Base-by-base conservation (phyloP, 768 basidiomycete species). In the Psilocybe azurescens region DNA sequence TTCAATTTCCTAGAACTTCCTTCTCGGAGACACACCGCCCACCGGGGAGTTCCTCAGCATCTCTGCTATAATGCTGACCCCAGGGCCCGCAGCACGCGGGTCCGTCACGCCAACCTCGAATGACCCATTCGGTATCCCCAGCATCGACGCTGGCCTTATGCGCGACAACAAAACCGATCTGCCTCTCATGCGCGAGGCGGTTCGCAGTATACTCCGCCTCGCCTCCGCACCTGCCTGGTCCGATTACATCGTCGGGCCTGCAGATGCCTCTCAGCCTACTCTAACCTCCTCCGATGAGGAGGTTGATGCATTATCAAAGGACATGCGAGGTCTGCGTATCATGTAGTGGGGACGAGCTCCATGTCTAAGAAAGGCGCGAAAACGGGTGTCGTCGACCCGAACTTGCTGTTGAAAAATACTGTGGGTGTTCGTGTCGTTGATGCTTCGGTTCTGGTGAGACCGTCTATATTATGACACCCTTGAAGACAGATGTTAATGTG, bases 371-470 rank as follows among this genome's bases (percentile, higher is more conserved):
- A 64, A 33, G 67, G 65, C 9, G 67, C 69, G 14, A n/a, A 57
- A 1, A 47, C 60, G 16, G 77, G 75, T 10, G 77, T 78, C 20
- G 70, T 74, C 1, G 72, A 76, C 63, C 72, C 75, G 1, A 68
- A 74, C 64, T 61, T 77, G 29, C 68, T 36, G 38, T 68, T 78
- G 3, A 76, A 75, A 60, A 68, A 67, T 5, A 65, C 73, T 0
- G 53, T 33, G 2, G 74, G 74, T 16, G 56, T 78, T 13, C 65
- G 77, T 6, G 66, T 78, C 5, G 72, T 78, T 11, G 77, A 78
- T 72, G 75, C 74, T 20, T 76, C 74, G 10, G 66, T 75, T 14
- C 52, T 77, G 60, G 74, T 75, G 57, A 66, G 73, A 39, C 62
- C 5, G 10, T 32, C n/a, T 5, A 30, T 47, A 10, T 48, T 16